phyloP scores from a whole-genome alignment of 1,139 yeast genomes.

The Yamadazyma trypodendri region DNA sequence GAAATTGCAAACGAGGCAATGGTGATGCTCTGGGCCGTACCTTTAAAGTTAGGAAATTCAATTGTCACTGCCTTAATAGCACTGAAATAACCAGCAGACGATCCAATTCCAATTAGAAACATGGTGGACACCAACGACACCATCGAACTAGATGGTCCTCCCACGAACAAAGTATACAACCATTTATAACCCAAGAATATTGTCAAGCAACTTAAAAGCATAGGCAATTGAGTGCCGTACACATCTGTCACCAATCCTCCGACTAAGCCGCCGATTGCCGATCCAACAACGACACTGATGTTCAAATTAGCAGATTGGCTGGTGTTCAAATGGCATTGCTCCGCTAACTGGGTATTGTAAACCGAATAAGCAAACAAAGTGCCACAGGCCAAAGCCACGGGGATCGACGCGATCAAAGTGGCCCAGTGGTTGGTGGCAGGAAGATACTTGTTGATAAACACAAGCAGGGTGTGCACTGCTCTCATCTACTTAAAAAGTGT shows the following conservation, averaged over 20 bases:
- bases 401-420: conserved; percentile 25
- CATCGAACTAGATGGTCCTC: conserved; percentile 18
- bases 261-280: conserved; percentile 32
- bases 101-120: conserved; percentile 34
- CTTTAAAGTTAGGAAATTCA: conserved; percentile 31
- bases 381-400: conserved; percentile 34
- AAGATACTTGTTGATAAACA: conserved; percentile 20
- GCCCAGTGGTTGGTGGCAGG: conserved; percentile 31
- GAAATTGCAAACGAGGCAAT: conserved; percentile 41
- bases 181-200: conserved; percentile 28
- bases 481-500: too few species aligned
- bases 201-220: conserved; percentile 25
- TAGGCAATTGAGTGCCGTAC: conserved; percentile 36
- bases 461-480: conserved; percentile 11
- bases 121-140: conserved; percentile 25
- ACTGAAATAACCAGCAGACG: conserved; percentile 35
- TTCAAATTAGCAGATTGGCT: conserved; percentile 30
- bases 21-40: conserved; percentile 37
- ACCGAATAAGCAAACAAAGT: conserved; percentile 35
- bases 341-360: conserved; percentile 33
- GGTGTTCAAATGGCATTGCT: conserved; percentile 27
- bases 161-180: conserved; percentile 22
- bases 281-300: conserved; percentile 31
- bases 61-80: conserved; percentile 35
- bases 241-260: conserved; percentile 33